Evolutionary conservation across 441 rosid genomes (phyloP).

Genomic region (Dalechampia spathulata): DNA sequence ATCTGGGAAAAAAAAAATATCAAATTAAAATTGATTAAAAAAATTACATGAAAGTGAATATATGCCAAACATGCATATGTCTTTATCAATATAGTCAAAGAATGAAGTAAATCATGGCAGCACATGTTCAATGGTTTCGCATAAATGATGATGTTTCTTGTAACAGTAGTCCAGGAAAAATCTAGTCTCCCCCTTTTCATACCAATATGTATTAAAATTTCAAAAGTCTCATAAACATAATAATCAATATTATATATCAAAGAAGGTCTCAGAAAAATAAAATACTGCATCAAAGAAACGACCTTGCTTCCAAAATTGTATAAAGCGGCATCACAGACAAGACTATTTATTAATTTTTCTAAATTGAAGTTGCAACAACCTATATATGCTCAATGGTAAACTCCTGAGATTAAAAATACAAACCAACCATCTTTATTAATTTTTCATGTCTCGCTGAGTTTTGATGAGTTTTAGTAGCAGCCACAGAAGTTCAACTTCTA

Average conservation of each 20-base stretch:
- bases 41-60: neutral
- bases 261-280: neutral
- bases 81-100: neutral
- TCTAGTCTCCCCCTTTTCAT: no score
- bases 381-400: neutral
- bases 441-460: no score
- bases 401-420: neutral
- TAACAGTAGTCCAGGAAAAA: no score
- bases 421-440: neutral
- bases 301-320: no score
- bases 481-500: no score
- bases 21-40: conserved; percentile 1
- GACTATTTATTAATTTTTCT: neutral
- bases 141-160: neutral
- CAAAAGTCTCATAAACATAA: no score
- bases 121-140: neutral
- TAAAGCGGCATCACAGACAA: neutral
- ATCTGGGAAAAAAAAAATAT: conserved; percentile 34
- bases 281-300: no score
- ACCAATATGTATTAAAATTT: no score
- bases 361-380: neutral
- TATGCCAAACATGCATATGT: neutral
- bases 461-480: no score
- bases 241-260: neutral
- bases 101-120: no score